These are phyloP conservation scores for Bullera alba DNA, from an alignment of 768 basidiomycete genomes.

Conservation along the genomic window DNA sequence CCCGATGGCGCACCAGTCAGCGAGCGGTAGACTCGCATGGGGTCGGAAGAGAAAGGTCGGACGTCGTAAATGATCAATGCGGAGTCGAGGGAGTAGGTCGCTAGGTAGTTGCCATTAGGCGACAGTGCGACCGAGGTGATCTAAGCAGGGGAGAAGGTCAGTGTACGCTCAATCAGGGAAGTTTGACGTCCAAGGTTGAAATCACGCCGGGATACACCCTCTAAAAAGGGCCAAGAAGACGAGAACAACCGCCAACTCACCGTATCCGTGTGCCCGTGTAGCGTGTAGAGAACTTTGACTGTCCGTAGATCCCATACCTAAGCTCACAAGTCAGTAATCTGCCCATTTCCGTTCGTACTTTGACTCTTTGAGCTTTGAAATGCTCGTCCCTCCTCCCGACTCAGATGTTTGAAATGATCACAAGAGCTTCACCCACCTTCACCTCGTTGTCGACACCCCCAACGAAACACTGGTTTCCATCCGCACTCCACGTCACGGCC, in stretches of 20 bases:
- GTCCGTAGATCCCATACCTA: constrained; percentile 89
- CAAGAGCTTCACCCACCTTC: constrained; percentile 57
- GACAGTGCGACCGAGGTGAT: constrained; percentile 89
- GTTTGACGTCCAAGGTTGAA: neutral
- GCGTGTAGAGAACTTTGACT: constrained; percentile 66
- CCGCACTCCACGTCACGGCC: constrained; percentile 82
- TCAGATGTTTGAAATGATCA: neutral
- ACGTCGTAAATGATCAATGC: constrained; percentile 85
- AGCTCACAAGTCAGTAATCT: neutral
- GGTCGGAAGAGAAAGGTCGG: constrained; percentile 82
- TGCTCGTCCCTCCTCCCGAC: too few relatives aligned
- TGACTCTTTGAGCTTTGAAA: too few relatives aligned
- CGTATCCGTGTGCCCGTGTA: constrained; percentile 83
- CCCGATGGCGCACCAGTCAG: constrained; percentile 81
- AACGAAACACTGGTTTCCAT: constrained; percentile 82
- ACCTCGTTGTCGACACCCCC: constrained; percentile 93
- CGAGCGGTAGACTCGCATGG: constrained; percentile 68
- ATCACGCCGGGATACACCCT: neutral
- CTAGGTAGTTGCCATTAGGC: constrained; percentile 75
- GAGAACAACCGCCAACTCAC: constrained; percentile 14
- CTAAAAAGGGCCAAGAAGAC: neutral
- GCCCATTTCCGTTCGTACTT: too few relatives aligned
- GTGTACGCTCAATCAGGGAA: neutral
- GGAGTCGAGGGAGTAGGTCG: constrained; percentile 85
- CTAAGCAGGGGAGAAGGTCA: constrained; percentile 2